Conservation (phyloP, 345 rosid species). For the rapeseed (Brassica napus) region DNA sequence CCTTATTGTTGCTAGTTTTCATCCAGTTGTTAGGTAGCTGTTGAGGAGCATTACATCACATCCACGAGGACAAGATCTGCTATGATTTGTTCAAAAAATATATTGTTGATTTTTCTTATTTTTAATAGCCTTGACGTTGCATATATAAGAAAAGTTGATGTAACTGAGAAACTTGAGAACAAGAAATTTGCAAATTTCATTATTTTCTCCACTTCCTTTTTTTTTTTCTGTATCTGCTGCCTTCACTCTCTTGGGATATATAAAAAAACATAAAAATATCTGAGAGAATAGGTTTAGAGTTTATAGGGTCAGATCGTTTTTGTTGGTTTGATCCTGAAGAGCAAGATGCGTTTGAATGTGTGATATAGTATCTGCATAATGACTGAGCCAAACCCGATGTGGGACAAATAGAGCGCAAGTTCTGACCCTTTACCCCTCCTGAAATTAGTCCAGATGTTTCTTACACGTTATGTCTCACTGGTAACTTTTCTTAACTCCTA, state of each 20-base stretch:
- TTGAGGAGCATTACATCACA: neutral
- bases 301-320: neutral
- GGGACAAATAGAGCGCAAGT: neutral
- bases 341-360: neutral
- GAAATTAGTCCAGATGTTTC: neutral
- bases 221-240: neutral
- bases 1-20: neutral
- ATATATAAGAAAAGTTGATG: neutral
- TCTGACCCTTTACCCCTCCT: neutral
- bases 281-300: neutral
- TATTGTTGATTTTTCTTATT: neutral
- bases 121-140: neutral
- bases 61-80: neutral
- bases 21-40: neutral
- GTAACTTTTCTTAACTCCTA: neutral
- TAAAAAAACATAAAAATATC: neutral
- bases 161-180: neutral
- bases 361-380: neutral
- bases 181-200: neutral
- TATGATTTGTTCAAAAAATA: neutral
- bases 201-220: neutral
- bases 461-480: neutral
- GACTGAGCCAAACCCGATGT: neutral
- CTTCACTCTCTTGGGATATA: neutral
- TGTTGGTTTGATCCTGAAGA: neutral